A percentile compares a stretch with the other conserved stretches of the same genome.
Evolutionary conservation across 1,284 basidiomycete genomes (phyloP).

Genomic region (Crucibulum parvulum): DNA sequence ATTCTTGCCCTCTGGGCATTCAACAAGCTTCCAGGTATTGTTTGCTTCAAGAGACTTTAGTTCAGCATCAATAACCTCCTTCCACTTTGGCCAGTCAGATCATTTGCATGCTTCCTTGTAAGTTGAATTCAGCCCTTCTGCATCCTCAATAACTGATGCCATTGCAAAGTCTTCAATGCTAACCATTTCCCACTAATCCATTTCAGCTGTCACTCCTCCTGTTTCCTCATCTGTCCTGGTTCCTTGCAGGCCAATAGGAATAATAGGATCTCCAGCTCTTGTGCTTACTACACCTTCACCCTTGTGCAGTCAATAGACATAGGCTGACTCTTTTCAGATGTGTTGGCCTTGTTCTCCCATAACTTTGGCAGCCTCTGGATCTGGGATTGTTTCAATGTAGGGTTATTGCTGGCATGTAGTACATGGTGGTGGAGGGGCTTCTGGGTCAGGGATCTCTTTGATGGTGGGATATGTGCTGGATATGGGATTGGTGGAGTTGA

Average conservation of each 20-base stretch:
- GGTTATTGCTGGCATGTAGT: not conserved
- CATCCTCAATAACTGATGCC: conserved; percentile 9
- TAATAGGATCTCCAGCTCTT: not conserved
- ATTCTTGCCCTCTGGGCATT: not conserved
- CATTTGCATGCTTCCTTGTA: conserved; percentile 7
- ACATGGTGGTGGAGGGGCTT: not conserved
- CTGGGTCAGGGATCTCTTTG: conserved; percentile 1
- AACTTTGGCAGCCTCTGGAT: not conserved
- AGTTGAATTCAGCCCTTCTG: conserved; percentile 14
- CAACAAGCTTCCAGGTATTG: conserved; percentile 3
- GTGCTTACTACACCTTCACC: conserved; percentile 1
- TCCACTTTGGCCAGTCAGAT: not conserved
- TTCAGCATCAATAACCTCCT: not conserved
- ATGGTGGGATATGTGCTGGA: not conserved
- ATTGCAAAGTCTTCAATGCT: conserved; percentile 18
- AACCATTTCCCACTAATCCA: conserved; percentile 13
- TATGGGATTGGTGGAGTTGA: not conserved
- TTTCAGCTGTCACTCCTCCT: not conserved
- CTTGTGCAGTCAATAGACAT: not conserved
- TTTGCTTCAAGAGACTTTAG: not conserved
- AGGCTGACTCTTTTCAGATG: conserved; percentile 1
- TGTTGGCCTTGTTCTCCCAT: not conserved
- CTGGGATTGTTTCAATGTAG: not conserved
- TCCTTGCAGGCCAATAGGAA: not conserved
- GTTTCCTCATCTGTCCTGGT: not conserved